Percentiles rank a stretch among this genome's conserved stretches.
These are phyloP conservation scores for Blastobotrys proliferans DNA, from an alignment of 1,139 yeast genomes.

Conservation along the genomic window DNA sequence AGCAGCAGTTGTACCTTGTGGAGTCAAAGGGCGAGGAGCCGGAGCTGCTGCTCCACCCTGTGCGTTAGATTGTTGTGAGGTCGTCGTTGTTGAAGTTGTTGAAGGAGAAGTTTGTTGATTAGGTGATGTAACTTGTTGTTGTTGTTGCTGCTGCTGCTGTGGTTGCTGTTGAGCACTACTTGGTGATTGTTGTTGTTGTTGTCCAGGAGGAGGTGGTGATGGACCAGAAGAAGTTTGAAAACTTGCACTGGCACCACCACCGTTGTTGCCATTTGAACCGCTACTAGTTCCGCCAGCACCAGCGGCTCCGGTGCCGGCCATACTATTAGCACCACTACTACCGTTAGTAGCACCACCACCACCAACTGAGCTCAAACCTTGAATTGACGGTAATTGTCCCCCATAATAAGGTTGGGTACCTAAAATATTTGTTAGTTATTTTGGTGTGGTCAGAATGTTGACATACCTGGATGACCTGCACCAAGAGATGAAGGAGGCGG, in stretches of 20 bases:
- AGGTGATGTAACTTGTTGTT: not conserved
- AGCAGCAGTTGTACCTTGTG: constrained; percentile 16
- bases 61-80: not conserved
- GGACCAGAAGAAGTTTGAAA: constrained; percentile 16
- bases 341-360: constrained; percentile 6
- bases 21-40: too few species aligned
- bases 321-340: constrained; percentile 2
- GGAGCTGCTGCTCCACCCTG: not conserved
- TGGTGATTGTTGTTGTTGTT: constrained; percentile 11
- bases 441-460: not conserved
- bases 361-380: constrained; percentile 39
- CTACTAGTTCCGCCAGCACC: too few species aligned
- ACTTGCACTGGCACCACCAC: constrained; percentile 9
- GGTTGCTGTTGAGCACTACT: constrained; percentile 5
- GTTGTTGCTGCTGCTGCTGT: constrained; percentile 1
- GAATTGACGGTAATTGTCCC: constrained; percentile 26
- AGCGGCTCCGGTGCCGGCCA: too few species aligned
- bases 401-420: constrained; percentile 21
- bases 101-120: not conserved
- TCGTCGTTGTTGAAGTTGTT: constrained; percentile 1
- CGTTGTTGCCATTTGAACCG: too few species aligned
- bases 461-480: constrained; percentile 19
- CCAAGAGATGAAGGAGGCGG: constrained; percentile 30
- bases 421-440: not conserved
- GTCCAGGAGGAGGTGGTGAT: constrained; percentile 14